Evolutionary conservation across 2,329 filamentous ascomycete genomes (phyloP), one percentile per base, ranked within the genome.

Genomic region (Tolypocladium tropicale): DNA sequence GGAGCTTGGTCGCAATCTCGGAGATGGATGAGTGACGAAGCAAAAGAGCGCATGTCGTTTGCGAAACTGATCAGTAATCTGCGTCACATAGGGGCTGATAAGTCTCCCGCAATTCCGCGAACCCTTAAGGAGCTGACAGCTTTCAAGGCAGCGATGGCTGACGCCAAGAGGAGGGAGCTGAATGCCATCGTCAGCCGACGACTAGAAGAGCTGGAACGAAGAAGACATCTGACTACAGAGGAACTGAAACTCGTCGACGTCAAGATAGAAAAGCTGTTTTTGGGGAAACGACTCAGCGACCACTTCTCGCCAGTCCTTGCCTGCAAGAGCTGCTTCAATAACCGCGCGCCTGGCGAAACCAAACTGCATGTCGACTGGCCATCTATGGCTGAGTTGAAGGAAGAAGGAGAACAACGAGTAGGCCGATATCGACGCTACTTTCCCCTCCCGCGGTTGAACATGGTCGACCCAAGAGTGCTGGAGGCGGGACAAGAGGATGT

Each of bases 1-100:
- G 70, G 65, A 33, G 63, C 64, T 23, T 74, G 72, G 71, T 67
- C 71, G 16, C 69, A 73, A 37, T 74, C 72, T 52, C 72, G 67
- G 59, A 66, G 66, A 54, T 75, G 73, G 73, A 62, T 67, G n/a
- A 74, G 70, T 58, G 57, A 64, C 11, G 64, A 67, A 41, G 67
- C 67, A 23, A 66, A 64, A 46, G 69, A 71, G 52, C 66, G 67
- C n/a, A 63, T 60, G 33, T 63, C 58, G 5, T 74, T 71, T 55
- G 62, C 68, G n/a, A 73, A 65, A 58, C 64, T 71, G 62, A 62
- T 64, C 61, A 60, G 64, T n/a, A 70, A 70, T 49, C 57, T 75
- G 53, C 66, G 63, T 23, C 67, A 70, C 52, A 68, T 72, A 53
- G 63, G 68, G n/a, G 67, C 68, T 2, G 65, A 67, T 50, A 66